Conservation (phyloP, 768 basidiomycete genomes). For the Cystobasidium ongulense region DNA sequence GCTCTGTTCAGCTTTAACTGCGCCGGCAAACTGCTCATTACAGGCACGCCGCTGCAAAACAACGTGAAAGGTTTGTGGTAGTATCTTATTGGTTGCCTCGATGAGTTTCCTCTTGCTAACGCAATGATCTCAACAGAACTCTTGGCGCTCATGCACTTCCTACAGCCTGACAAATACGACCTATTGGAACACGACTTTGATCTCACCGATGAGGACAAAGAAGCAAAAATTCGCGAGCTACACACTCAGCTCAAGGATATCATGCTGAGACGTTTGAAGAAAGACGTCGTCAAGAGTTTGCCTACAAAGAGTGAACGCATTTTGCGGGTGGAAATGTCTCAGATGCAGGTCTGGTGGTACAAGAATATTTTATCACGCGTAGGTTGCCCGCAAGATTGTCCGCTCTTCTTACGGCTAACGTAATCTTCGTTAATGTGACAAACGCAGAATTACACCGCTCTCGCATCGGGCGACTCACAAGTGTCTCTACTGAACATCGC, state of each 20-base stretch:
- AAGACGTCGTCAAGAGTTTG: constrained; percentile 87
- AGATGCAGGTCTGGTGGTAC: constrained; percentile 90
- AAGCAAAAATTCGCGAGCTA: constrained; percentile 71
- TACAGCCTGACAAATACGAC: constrained; percentile 96
- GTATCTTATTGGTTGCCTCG: no score
- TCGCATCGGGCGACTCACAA: constrained; percentile 71
- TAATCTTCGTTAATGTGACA: no score
- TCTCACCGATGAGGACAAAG: constrained; percentile 73
- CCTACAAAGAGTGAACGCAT: constrained; percentile 98
- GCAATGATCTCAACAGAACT: constrained; percentile 55
- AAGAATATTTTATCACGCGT: constrained; percentile 95
- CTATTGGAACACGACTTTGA: constrained; percentile 85
- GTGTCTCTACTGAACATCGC: constrained; percentile 96
- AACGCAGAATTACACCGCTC: constrained; percentile 78
- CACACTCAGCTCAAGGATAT: constrained; percentile 84
- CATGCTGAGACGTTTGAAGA: constrained; percentile 91
- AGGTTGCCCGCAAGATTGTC: constrained; percentile 22
- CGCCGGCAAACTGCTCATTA: constrained; percentile 88
- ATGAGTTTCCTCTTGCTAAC: no score
- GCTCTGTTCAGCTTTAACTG: constrained; percentile 80
- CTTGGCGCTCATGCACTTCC: constrained; percentile 94
- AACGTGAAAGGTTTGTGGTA: constrained; percentile 91
- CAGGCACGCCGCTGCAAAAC: constrained; percentile 95
- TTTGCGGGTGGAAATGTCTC: constrained; percentile 91
- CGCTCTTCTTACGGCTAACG: neutral